Conservation (phyloP, 2,329 filamentous ascomycete genomes). For the Amauroascus niger region DNA sequence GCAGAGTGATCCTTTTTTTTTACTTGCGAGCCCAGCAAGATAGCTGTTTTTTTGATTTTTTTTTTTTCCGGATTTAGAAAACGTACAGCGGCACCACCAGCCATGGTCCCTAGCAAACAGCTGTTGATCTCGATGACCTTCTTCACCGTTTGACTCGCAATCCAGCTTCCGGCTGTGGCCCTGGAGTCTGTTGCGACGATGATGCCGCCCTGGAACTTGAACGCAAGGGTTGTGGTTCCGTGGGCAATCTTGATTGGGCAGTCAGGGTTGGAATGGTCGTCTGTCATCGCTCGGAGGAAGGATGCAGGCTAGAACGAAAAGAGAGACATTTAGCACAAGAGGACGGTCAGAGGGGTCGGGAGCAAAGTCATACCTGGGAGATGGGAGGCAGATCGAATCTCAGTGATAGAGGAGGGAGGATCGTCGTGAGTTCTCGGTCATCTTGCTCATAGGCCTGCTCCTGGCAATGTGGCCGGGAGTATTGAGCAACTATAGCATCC, state of each 20-base stretch:
- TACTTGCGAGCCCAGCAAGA: no score
- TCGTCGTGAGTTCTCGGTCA: slow-evolving; percentile 61
- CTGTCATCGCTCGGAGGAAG: slow-evolving; percentile 93
- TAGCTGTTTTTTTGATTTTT: not conserved
- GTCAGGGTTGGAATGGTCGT: slow-evolving; percentile 91
- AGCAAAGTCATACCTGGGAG: slow-evolving; percentile 57
- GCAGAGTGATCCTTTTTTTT: no score
- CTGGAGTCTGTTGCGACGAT: slow-evolving; percentile 97
- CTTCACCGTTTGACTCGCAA: slow-evolving; percentile 98
- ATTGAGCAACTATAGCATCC: slow-evolving; percentile 88
- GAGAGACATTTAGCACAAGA: slow-evolving; percentile 16
- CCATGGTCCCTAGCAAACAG: slow-evolving; percentile 92
- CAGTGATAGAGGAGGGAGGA: slow-evolving; percentile 67
- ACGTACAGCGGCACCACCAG: slow-evolving; percentile 81
- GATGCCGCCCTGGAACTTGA: slow-evolving; percentile 96
- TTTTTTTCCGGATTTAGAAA: not conserved
- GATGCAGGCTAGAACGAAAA: slow-evolving; percentile 65
- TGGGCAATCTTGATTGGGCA: slow-evolving; percentile 99
- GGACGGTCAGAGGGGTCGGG: slow-evolving; percentile 13
- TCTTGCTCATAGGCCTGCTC: slow-evolving; percentile 66
- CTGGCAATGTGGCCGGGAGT: slow-evolving; percentile 68
- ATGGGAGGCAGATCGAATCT: slow-evolving; percentile 94
- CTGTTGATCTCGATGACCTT: slow-evolving; percentile 99
- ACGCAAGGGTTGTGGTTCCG: slow-evolving; percentile 94
- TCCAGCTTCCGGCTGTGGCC: slow-evolving; percentile 97